Evolutionary conservation across 1,284 basidiomycete genomes (phyloP).

Genomic region (Kwoniella shivajii): DNA sequence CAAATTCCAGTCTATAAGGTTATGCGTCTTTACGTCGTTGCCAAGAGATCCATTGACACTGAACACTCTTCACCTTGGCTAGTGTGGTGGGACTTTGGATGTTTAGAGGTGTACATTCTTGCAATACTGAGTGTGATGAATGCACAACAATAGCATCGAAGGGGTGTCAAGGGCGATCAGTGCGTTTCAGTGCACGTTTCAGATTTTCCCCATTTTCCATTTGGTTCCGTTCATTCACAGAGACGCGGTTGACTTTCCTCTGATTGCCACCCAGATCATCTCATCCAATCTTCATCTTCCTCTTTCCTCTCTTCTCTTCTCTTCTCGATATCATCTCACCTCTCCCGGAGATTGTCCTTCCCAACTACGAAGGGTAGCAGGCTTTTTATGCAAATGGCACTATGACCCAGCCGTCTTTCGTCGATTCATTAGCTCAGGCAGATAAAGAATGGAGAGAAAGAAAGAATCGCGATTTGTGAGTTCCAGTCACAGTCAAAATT

Average conservation of each 20-base stretch:
- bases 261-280: too few relatives aligned
- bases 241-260: constrained; percentile 1
- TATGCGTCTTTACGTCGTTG: too few relatives aligned
- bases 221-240: background rate
- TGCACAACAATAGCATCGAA: background rate
- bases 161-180: constrained; percentile 4
- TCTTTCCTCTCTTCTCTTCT: background rate
- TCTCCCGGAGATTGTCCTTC: background rate
- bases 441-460: background rate
- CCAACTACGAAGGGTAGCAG: too few relatives aligned
- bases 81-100: too few relatives aligned
- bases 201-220: background rate
- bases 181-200: constrained; percentile 5
- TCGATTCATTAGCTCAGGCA: background rate
- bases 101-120: too few relatives aligned
- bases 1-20: too few relatives aligned
- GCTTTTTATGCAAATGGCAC: too few relatives aligned
- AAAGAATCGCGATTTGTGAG: background rate
- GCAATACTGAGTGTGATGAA: too few relatives aligned
- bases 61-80: too few relatives aligned
- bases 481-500: too few relatives aligned
- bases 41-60: too few relatives aligned
- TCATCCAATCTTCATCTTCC: background rate
- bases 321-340: background rate
- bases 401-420: background rate